Evolutionary conservation across 2,329 filamentous ascomycete species (phyloP).

Genomic region (Geoglossum cookeanum): DNA sequence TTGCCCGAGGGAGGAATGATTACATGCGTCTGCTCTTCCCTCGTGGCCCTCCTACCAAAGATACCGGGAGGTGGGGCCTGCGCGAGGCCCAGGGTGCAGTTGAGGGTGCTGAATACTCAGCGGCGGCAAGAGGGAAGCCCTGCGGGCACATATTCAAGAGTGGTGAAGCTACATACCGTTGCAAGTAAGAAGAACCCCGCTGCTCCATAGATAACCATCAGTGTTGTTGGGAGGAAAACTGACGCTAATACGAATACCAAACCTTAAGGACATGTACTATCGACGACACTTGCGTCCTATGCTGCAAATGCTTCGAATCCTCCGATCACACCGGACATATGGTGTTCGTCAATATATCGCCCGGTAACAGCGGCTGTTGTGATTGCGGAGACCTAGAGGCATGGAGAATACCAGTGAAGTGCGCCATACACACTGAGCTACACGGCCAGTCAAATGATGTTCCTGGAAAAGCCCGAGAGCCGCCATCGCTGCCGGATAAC

Average conservation of each 20-base stretch:
- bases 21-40: conserved; percentile 71
- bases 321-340: conserved; percentile 90
- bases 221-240: background rate
- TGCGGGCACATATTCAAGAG: conserved; percentile 95
- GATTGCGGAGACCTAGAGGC: conserved; percentile 94
- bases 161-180: conserved; percentile 85
- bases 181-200: conserved; percentile 30
- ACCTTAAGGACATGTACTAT: conserved; percentile 51
- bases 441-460: conserved; percentile 18
- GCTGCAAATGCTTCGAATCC: conserved; percentile 82
- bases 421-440: conserved; percentile 69
- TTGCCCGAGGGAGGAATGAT: conserved; percentile 56
- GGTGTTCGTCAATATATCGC: conserved; percentile 72
- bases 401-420: conserved; percentile 73
- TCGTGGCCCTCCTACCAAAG: conserved; percentile 42
- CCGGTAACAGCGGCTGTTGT: conserved; percentile 87
- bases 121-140: conserved; percentile 74
- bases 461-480: conserved; percentile 38
- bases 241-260: background rate
- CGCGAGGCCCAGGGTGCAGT: conserved; percentile 78
- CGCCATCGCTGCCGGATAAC: conserved; percentile 46
- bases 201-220: background rate
- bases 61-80: conserved; percentile 46
- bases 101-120: conserved; percentile 87
- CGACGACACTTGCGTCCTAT: conserved; percentile 90